Evolutionary conservation across 1,139 yeast genomes (phyloP).

Genomic region (Taphrina populina): DNA sequence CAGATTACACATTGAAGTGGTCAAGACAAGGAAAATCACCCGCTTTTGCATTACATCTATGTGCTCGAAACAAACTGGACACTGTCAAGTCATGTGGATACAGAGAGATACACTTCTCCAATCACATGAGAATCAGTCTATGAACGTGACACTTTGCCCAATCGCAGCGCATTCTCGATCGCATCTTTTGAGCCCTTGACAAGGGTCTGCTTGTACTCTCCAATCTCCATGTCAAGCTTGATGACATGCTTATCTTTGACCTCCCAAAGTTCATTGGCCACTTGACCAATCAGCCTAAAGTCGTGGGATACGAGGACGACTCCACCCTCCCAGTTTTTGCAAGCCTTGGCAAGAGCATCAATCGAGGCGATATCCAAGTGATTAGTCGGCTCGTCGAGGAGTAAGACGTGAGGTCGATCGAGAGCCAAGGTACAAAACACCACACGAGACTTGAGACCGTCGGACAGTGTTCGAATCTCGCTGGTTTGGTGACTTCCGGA

Average conservation of each 20-base stretch:
- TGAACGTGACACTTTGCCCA: conserved; percentile 18
- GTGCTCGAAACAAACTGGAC: neutral
- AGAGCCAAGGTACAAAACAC: conserved; percentile 94
- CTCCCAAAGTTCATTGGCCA: conserved; percentile 71
- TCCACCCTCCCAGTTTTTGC: conserved; percentile 92
- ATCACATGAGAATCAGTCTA: neutral
- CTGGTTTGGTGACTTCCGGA: conserved; percentile 99
- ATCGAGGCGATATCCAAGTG: conserved; percentile 98
- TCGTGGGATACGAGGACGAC: conserved; percentile 98
- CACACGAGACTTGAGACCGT: conserved; percentile 98
- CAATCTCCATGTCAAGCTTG: conserved; percentile 34
- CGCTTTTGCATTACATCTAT: conserved; percentile 20
- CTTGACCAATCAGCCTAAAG: conserved; percentile 95
- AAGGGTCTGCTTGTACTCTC: conserved; percentile 36
- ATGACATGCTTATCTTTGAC: conserved; percentile 37
- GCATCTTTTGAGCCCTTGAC: conserved; percentile 32
- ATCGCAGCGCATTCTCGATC: conserved; percentile 32
- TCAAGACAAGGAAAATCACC: conserved; percentile 1
- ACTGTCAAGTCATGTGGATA: too few species aligned
- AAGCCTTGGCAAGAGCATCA: conserved; percentile 96
- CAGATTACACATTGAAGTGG: too few species aligned
- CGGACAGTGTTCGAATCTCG: conserved; percentile 96
- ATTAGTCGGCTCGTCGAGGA: conserved; percentile 98
- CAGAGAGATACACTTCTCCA: too few species aligned
- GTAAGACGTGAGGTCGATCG: conserved; percentile 89